phyloP scores from a whole-genome alignment of 495 filamentous ascomycete genomes.

The Lophiostoma macrostomum region DNA sequence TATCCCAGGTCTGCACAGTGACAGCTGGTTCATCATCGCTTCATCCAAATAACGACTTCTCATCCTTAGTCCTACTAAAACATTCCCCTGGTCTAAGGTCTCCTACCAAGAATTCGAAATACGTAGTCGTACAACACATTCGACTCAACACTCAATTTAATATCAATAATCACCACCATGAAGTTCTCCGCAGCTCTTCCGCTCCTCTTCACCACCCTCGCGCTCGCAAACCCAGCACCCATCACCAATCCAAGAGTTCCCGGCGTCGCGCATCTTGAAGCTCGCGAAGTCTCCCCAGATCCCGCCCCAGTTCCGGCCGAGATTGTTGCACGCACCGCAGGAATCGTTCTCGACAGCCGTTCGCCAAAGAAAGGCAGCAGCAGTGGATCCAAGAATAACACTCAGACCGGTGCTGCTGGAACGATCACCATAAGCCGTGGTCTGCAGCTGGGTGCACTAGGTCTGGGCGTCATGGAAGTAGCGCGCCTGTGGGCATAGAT shows the following conservation, averaged over 20 bases:
- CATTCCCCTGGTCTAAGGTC: no score
- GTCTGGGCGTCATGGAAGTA: no score
- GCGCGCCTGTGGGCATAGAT: no score
- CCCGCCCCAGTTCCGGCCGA: neutral
- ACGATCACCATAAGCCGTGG: no score
- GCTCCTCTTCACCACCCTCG: conserved; percentile 22
- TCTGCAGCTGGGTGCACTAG: no score
- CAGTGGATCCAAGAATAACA: conserved; percentile 6
- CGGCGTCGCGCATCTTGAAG: neutral
- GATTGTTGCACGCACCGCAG: conserved; percentile 13
- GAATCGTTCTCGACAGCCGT: conserved; percentile 14
- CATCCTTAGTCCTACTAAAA: no score
- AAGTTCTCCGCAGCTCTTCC: conserved; percentile 19
- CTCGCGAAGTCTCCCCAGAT: conserved; percentile 1
- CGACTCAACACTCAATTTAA: no score
- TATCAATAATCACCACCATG: no score
- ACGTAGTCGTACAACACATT: neutral
- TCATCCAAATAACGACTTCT: no score
- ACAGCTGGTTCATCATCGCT: no score
- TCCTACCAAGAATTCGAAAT: conserved; percentile 1
- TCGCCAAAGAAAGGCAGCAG: conserved; percentile 8
- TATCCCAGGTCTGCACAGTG: no score
- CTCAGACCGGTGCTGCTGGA: conserved; percentile 12
- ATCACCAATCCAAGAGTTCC: neutral
- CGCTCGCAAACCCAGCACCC: conserved; percentile 19